A percentile compares a stretch with the other conserved stretches of the same genome.
phyloP scores from a whole-genome alignment of 495 filamentous ascomycete species.

The Tuber borchii region DNA sequence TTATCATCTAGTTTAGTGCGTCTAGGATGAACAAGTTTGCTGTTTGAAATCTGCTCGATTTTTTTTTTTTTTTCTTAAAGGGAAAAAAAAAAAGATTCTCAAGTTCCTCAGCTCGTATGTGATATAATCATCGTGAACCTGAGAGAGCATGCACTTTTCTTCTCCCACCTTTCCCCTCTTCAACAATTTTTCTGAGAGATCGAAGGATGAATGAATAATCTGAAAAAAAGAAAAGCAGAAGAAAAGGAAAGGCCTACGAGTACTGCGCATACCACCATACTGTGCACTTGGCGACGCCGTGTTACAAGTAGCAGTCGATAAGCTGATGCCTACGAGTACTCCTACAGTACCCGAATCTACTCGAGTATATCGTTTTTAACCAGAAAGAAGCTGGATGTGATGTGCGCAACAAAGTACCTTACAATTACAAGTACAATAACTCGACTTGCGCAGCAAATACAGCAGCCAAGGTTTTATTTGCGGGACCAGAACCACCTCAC shows the following conservation, averaged over 20 bases:
- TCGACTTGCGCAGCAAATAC: no score
- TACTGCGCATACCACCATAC: background rate
- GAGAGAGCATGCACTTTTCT: background rate
- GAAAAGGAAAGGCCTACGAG: background rate
- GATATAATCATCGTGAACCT: background rate
- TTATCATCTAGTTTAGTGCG: background rate
- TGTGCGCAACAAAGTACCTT: background rate
- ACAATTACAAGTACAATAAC: no score
- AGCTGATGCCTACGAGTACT: no score
- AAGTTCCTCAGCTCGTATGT: background rate
- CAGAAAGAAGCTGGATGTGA: background rate
- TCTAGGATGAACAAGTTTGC: background rate
- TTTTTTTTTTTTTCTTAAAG: background rate
- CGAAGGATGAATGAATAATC: conserved; percentile 5
- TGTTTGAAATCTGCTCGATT: background rate
- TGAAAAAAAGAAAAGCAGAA: background rate
- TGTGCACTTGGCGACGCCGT: background rate
- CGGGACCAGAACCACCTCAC: no score
- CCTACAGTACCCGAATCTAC: background rate
- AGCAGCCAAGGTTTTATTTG: no score
- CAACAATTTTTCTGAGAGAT: background rate
- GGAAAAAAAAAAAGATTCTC: background rate
- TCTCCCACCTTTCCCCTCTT: background rate
- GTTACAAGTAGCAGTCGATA: background rate
- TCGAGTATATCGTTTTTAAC: no score